Evolutionary conservation across 2,329 filamentous ascomycete species (phyloP), one percentile per base, ranked within the genome.

Genomic region (Botryosphaeria dothidea): DNA sequence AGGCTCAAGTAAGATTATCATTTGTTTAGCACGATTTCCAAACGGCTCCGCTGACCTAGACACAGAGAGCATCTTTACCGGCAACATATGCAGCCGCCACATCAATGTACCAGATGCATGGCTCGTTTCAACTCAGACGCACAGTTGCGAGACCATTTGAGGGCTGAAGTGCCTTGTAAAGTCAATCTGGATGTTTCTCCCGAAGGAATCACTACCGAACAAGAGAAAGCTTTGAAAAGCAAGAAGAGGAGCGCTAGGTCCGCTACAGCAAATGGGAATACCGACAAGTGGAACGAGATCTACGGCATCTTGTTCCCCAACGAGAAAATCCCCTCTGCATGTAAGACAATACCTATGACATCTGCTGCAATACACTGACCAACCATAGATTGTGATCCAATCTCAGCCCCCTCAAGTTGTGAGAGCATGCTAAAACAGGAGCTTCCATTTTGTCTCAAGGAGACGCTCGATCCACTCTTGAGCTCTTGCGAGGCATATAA

Each of bases 201-300:
- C 0, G 56, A 60, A 17, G 56, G 56, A 7, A 60, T 60, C 17
- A 60, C 56, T 3, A 7, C 15, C 0, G 56, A 60, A 8, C 56
- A 60, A 4, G 56, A 60, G n/a, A 60, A 60, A 11, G 56, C 56
- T 23, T n/a, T 60, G n/a, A 60, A 60, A 34, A 60, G 56, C 41
- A 60, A 60, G n/a, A 60, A 46, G 9, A 45, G 56, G 6, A 25
- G n/a, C 1, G 17, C 1, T 36, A 60, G 46, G 7, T 46, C 56
- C 6, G 56, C 38, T 21, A 4, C 6, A 8, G 19, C n/a, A 34
- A 43, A 21, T 11, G 34, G 0, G 1, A n/a, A 60, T 0, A 38
- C 31, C 15, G 56, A 60, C 0, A 60, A 60, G 11, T 60, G 56
- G 56, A 27, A n/a, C 0, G 56, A 60, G 2, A 34, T 60, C 4